Percentiles rank a stretch among this genome's conserved stretches.
These are phyloP conservation scores for Tetragonia tetragonoides DNA, from an alignment of 148 eudicot species.

Conservation along the genomic window DNA sequence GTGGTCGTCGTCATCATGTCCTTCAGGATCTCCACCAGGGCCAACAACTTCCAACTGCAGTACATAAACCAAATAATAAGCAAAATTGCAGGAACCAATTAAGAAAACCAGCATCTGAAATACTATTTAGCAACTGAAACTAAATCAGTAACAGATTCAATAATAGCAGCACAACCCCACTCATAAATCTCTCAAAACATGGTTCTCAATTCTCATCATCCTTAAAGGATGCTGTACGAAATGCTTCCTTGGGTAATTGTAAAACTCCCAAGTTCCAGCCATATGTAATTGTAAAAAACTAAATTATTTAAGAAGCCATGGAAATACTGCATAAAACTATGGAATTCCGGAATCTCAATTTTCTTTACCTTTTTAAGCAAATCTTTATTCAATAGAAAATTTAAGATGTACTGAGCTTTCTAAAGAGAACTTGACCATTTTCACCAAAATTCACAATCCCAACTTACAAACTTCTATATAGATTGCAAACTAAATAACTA, in stretches of 20 bases:
- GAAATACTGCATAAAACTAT: too few relatives aligned
- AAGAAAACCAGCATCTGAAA: neutral
- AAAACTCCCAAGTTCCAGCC: too few relatives aligned
- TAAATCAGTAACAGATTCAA: neutral
- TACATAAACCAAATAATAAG: neutral
- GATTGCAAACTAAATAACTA: neutral
- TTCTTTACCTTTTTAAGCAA: too few relatives aligned
- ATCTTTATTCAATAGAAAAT: neutral
- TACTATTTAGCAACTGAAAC: neutral
- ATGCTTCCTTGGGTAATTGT: too few relatives aligned
- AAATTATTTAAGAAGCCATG: too few relatives aligned
- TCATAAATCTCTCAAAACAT: too few relatives aligned
- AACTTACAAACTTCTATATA: neutral
- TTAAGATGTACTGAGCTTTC: neutral
- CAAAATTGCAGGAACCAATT: neutral
- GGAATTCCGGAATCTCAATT: too few relatives aligned
- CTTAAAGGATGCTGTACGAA: too few relatives aligned
- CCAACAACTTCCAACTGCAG: constrained; percentile 87
- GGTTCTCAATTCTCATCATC: too few relatives aligned
- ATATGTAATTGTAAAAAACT: too few relatives aligned
- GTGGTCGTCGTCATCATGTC: constrained; percentile 53
- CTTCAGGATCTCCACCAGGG: constrained; percentile 82
- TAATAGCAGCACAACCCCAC: too few relatives aligned
- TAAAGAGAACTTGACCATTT: neutral
- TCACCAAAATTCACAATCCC: neutral